Conservation (phyloP, 2,329 filamentous ascomycete species). For the Trichophyton benhamiae region DNA sequence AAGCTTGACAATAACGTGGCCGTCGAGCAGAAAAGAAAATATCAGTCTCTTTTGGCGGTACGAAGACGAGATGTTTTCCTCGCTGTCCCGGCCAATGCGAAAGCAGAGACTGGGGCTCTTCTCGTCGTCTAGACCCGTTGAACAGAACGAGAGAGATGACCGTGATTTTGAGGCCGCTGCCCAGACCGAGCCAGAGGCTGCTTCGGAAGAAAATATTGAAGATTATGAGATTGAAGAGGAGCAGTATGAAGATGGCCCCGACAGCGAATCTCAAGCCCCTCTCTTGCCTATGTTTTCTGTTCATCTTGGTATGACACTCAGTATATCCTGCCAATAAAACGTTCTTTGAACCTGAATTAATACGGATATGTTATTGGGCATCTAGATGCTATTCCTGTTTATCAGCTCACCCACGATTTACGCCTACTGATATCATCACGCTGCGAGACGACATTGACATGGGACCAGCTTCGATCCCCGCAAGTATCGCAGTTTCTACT, state of each 20-base stretch:
- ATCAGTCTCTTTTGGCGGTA: background rate
- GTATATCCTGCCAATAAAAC: background rate
- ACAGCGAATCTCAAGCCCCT: slow-evolving; percentile 32
- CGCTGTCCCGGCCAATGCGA: slow-evolving; percentile 5
- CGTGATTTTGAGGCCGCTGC: background rate
- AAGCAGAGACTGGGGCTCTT: background rate
- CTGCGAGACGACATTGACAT: slow-evolving; percentile 83
- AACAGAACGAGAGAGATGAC: background rate
- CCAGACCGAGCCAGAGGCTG: background rate
- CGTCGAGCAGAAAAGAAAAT: background rate
- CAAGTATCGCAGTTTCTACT: slow-evolving; percentile 92
- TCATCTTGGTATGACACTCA: slow-evolving; percentile 51
- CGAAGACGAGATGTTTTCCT: slow-evolving; percentile 5
- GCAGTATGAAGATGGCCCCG: slow-evolving; percentile 24
- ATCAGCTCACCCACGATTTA: slow-evolving; percentile 81
- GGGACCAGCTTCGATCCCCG: slow-evolving; percentile 91
- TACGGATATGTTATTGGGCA: background rate
- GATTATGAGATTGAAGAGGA: slow-evolving; percentile 31
- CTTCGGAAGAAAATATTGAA: slow-evolving; percentile 21
- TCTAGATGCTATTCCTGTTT: slow-evolving; percentile 72
- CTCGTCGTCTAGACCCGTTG: background rate
- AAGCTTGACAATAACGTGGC: background rate
- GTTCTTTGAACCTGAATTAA: background rate
- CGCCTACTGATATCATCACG: slow-evolving; percentile 70
- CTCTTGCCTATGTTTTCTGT: slow-evolving; percentile 69